Percentiles rank a stretch among this genome's conserved stretches.
These are phyloP conservation scores for Penicillium palitans DNA, from an alignment of 2,329 filamentous ascomycete species.

Conservation along the genomic window DNA sequence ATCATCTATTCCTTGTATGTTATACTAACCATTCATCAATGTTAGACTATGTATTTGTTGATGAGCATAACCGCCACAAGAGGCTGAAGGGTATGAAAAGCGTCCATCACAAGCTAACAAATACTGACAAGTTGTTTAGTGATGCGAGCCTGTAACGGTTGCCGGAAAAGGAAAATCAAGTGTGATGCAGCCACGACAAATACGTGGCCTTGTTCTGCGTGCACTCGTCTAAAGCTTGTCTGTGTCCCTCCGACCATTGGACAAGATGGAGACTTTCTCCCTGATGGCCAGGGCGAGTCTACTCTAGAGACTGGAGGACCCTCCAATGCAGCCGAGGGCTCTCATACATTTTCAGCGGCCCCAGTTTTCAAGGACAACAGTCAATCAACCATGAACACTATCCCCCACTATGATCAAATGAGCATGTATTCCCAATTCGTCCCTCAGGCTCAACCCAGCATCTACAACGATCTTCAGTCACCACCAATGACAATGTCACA, in stretches of 20 bases:
- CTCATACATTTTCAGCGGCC: slow-evolving; percentile 55
- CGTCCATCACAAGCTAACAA: background rate
- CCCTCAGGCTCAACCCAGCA: slow-evolving; percentile 28
- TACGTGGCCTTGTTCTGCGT: slow-evolving; percentile 95
- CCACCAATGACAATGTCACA: slow-evolving; percentile 34
- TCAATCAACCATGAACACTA: slow-evolving; percentile 53
- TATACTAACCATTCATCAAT: slow-evolving; percentile 13
- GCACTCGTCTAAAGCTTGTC: slow-evolving; percentile 85
- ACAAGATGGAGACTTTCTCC: slow-evolving; percentile 60
- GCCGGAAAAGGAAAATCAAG: slow-evolving; percentile 92
- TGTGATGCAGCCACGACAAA: slow-evolving; percentile 97
- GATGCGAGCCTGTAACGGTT: slow-evolving; percentile 96
- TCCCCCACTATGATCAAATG: slow-evolving; percentile 46
- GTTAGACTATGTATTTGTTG: slow-evolving; percentile 96
- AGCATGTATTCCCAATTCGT: slow-evolving; percentile 45
- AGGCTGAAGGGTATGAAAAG: slow-evolving; percentile 74
- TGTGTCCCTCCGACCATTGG: slow-evolving; percentile 86
- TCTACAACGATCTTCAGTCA: slow-evolving; percentile 36
- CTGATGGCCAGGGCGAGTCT: slow-evolving; percentile 33
- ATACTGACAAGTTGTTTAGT: slow-evolving; percentile 54
- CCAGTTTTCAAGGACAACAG: slow-evolving; percentile 46
- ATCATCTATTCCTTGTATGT: background rate
- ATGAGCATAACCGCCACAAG: slow-evolving; percentile 98
- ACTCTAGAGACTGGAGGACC: slow-evolving; percentile 23
- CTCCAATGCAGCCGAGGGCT: slow-evolving; percentile 48